Evolutionary conservation across 164 flowering plant genomes (phyloP).

Genomic region (Macadamia integrifolia): DNA sequence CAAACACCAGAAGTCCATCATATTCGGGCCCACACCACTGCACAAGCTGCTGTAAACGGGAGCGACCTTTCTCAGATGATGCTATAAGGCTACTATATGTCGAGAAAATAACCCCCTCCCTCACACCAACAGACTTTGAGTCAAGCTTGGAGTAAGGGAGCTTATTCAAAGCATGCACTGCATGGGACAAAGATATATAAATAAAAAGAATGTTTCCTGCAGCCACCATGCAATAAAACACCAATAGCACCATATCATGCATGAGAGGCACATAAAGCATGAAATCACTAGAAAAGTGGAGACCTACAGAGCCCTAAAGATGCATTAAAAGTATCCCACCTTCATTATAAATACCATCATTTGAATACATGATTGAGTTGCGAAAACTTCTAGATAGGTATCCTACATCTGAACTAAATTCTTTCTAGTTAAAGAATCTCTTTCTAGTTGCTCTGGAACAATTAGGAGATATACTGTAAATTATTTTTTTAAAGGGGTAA

Average conservation of each 20-base stretch:
- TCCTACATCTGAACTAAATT: too few species aligned
- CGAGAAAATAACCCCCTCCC: slow-evolving; percentile 83
- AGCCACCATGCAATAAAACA: background rate
- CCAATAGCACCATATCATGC: background rate
- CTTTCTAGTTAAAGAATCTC: too few species aligned
- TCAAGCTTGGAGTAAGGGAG: slow-evolving; percentile 96
- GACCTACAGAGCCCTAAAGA: background rate
- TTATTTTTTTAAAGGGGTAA: too few species aligned
- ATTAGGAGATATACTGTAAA: too few species aligned
- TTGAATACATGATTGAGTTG: too few species aligned
- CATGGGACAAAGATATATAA: slow-evolving; percentile 10
- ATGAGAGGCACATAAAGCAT: slow-evolving; percentile 1
- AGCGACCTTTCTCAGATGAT: slow-evolving; percentile 93
- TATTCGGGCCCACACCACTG: slow-evolving; percentile 86
- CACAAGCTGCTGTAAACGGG: slow-evolving; percentile 88
- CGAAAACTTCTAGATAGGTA: too few species aligned
- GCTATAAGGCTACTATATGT: slow-evolving; percentile 98
- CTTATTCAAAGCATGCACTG: slow-evolving; percentile 97
- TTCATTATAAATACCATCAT: too few species aligned
- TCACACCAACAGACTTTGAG: slow-evolving; percentile 80
- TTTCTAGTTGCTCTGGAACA: too few species aligned
- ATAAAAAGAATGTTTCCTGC: background rate
- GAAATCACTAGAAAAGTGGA: background rate
- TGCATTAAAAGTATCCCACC: too few species aligned
- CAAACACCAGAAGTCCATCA: slow-evolving; percentile 90